Percentiles rank a stretch among this genome's conserved stretches.
phyloP scores from a whole-genome alignment of 2,329 filamentous ascomycete genomes.

The Colletotrichum simmondsii region DNA sequence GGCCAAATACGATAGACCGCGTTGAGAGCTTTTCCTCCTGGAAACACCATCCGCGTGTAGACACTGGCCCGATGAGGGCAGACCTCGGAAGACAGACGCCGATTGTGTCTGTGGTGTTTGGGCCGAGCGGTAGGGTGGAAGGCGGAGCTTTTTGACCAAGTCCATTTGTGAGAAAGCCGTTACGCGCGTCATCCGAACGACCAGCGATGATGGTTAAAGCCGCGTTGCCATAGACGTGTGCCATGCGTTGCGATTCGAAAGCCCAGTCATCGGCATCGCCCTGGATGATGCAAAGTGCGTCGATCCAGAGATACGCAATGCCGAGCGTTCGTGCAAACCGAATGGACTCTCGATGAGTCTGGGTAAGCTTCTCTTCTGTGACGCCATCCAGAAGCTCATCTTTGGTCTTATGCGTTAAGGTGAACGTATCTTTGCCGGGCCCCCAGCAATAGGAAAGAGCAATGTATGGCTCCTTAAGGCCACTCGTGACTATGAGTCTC shows the following conservation, averaged over 20 bases:
- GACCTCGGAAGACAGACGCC: background rate
- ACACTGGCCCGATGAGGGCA: background rate
- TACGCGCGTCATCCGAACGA: constrained; percentile 3
- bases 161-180: constrained; percentile 5
- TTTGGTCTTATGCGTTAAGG: background rate
- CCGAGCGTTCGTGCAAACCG: background rate
- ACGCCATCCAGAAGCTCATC: background rate
- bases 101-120: background rate
- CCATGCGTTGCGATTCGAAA: constrained; percentile 28
- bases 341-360: constrained; percentile 9
- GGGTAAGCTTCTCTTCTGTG: background rate
- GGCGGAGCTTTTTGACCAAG: background rate
- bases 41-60: constrained; percentile 22
- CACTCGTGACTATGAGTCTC: background rate
- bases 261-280: constrained; percentile 32
- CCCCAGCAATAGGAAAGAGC: constrained; percentile 24
- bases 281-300: constrained; percentile 31
- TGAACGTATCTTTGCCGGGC: background rate
- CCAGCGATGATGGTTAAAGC: constrained; percentile 22
- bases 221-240: constrained; percentile 32
- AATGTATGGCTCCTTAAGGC: background rate
- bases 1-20: background rate
- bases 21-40: constrained; percentile 16
- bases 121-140: background rate
- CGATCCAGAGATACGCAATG: constrained; percentile 21